Conservation (phyloP, 2,329 filamentous ascomycete genomes). For the Pseudocercospora pini-densiflorae region DNA sequence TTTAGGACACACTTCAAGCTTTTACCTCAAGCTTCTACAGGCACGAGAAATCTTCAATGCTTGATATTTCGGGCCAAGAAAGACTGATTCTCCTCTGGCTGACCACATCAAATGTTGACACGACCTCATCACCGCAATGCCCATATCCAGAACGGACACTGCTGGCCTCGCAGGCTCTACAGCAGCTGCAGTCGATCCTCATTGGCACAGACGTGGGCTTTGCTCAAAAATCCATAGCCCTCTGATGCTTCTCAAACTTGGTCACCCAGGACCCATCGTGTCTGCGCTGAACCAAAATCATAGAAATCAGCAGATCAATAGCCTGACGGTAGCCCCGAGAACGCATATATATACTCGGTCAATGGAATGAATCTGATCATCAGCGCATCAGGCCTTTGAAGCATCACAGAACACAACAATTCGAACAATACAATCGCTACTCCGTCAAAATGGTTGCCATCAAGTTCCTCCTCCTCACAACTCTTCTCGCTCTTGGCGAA, state of each 20-base stretch:
- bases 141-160: neutral
- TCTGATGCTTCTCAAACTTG: neutral
- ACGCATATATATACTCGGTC: neutral
- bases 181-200: neutral
- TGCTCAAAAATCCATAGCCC: neutral
- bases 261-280: neutral
- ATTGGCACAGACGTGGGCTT: neutral
- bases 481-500: neutral
- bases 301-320: neutral
- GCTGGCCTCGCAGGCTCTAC: neutral
- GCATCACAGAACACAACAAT: neutral
- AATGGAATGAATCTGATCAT: neutral
- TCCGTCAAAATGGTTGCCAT: neutral
- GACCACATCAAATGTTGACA: neutral
- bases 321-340: neutral
- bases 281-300: neutral
- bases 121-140: neutral
- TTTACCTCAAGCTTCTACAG: neutral
- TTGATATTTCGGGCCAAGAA: neutral
- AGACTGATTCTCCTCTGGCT: neutral
- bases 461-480: neutral
- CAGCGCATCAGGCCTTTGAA: neutral
- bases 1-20: too few species aligned
- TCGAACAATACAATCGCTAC: neutral
- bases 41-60: neutral